phyloP scores from a whole-genome alignment of 768 basidiomycete genomes.

The Cyclocybe aegerita region DNA sequence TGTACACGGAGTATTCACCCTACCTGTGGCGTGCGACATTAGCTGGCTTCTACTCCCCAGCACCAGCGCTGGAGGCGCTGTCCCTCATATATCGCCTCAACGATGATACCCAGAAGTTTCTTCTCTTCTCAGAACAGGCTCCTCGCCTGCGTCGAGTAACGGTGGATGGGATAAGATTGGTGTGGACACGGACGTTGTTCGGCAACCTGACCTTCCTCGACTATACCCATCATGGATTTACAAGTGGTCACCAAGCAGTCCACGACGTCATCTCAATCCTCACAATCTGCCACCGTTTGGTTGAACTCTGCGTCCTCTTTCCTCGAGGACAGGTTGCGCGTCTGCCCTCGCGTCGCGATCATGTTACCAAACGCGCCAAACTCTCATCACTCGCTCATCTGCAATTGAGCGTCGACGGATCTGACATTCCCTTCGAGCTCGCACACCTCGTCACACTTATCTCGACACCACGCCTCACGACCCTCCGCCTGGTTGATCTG shows the following conservation, averaged over 20 bases:
- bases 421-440: constrained; percentile 63
- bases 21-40: constrained; percentile 71
- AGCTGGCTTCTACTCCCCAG: constrained; percentile 46
- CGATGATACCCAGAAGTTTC: constrained; percentile 68
- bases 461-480: constrained; percentile 44
- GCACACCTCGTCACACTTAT: constrained; percentile 50
- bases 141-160: constrained; percentile 56
- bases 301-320: constrained; percentile 57
- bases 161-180: constrained; percentile 62
- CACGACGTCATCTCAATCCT: constrained; percentile 60
- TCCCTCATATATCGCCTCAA: constrained; percentile 60
- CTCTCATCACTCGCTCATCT: constrained; percentile 49
- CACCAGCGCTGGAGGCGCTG: constrained; percentile 48
- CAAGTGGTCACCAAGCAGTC: constrained; percentile 51
- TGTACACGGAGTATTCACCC: constrained; percentile 54
- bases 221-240: constrained; percentile 75
- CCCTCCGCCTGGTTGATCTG: constrained; percentile 48
- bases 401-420: constrained; percentile 48
- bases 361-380: constrained; percentile 30
- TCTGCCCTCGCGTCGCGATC: constrained; percentile 24
- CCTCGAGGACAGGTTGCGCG: constrained; percentile 32
- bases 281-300: constrained; percentile 48
- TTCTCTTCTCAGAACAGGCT: constrained; percentile 60
- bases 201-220: constrained; percentile 61
- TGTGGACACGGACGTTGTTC: constrained; percentile 64